A percentile compares a stretch with the other conserved stretches of the same genome.
These are phyloP conservation scores for Verticillium zaregamsianum DNA, from an alignment of 2,329 filamentous ascomycete species.

Conservation along the genomic window DNA sequence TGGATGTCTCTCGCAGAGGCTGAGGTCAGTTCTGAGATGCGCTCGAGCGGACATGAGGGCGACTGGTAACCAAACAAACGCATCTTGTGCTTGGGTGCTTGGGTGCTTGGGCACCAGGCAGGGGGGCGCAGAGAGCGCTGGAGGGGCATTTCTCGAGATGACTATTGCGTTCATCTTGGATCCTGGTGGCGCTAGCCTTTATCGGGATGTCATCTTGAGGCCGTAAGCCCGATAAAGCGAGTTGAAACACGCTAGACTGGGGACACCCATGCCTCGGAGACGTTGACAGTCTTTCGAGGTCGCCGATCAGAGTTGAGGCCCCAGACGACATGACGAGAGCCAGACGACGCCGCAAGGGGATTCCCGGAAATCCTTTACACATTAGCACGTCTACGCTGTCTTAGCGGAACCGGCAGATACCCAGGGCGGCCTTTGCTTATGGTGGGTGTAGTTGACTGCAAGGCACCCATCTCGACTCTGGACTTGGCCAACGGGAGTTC, in stretches of 20 bases:
- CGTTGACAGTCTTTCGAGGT: conserved; percentile 7
- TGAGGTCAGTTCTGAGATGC: not conserved
- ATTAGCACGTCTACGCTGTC: not conserved
- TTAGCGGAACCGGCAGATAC: not conserved
- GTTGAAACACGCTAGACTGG: conserved; percentile 14
- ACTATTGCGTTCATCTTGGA: conserved; percentile 14
- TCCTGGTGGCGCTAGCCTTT: conserved; percentile 11
- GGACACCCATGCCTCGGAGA: conserved; percentile 5
- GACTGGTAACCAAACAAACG: not conserved
- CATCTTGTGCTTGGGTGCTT: not conserved
- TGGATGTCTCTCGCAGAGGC: not conserved
- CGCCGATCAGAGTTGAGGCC: conserved; percentile 9
- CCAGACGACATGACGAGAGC: not conserved
- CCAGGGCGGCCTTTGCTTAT: not conserved
- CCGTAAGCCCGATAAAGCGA: conserved; percentile 10
- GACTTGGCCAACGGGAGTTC: not conserved
- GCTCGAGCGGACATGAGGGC: not conserved
- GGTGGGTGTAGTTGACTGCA: not conserved
- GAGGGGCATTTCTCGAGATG: conserved; percentile 8
- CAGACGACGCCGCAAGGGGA: not conserved
- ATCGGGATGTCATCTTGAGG: not conserved
- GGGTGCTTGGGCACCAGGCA: not conserved
- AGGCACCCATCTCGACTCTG: not conserved
- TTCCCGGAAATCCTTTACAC: not conserved
- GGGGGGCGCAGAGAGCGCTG: not conserved